Percentiles rank a stretch among this genome's conserved stretches.
Evolutionary conservation across 768 basidiomycete genomes (phyloP).

Genomic region (Myochromella boudieri): DNA sequence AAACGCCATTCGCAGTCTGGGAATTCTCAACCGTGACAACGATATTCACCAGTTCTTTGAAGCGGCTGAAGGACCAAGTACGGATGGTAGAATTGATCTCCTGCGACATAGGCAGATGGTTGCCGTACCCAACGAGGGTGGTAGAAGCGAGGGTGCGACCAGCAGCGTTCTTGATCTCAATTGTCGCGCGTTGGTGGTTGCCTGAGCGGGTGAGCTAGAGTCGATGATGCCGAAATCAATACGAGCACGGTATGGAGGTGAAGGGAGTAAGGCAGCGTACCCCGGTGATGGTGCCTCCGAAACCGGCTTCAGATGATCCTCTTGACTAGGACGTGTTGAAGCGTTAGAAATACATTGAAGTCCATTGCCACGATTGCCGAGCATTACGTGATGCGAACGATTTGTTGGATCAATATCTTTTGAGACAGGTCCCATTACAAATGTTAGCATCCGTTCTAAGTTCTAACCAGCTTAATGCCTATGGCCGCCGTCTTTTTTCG

Average conservation of each 20-base stretch:
- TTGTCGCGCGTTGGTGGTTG: slow-evolving; percentile 7
- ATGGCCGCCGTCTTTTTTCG: too few species aligned
- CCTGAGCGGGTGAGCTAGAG: slow-evolving; percentile 1
- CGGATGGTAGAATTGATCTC: background rate
- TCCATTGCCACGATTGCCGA: too few species aligned
- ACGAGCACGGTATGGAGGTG: too few species aligned
- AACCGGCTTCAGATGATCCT: too few species aligned
- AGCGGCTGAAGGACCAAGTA: slow-evolving; percentile 9
- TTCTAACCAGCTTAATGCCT: too few species aligned
- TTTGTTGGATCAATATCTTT: too few species aligned
- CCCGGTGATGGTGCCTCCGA: background rate
- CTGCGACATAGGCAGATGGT: background rate
- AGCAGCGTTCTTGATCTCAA: background rate
- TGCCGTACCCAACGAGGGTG: slow-evolving; percentile 6
- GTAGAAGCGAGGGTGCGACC: slow-evolving; percentile 1
- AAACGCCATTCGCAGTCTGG: background rate
- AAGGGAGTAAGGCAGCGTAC: background rate
- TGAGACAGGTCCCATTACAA: too few species aligned
- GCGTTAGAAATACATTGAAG: too few species aligned
- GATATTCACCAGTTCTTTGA: slow-evolving; percentile 1
- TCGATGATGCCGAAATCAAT: background rate
- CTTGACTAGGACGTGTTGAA: too few species aligned
- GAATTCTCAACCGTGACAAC: slow-evolving; percentile 4
- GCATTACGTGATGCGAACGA: too few species aligned
- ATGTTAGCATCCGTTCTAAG: too few species aligned